A percentile compares a stretch with the other conserved stretches of the same genome.
phyloP scores from a whole-genome alignment of 2,329 filamentous ascomycete species.

The Botrytis squamosa region DNA sequence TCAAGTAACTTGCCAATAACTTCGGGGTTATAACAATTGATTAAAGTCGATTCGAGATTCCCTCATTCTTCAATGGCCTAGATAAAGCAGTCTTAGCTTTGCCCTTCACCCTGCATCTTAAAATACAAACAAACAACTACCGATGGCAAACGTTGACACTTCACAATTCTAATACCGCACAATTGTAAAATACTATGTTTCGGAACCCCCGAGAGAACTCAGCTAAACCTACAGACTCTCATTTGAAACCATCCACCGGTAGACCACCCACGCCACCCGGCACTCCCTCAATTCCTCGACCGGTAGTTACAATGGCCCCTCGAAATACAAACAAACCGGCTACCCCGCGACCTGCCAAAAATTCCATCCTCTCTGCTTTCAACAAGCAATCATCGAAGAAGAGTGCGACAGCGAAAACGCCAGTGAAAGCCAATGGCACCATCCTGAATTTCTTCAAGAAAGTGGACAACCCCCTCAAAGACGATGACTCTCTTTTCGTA shows the following conservation, averaged over 20 bases:
- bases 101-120: neutral
- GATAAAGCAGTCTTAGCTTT: neutral
- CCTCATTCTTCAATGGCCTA: neutral
- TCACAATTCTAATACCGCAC: neutral
- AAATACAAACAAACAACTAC: neutral
- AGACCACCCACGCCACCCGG: slow-evolving; percentile 52
- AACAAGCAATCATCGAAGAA: slow-evolving; percentile 31
- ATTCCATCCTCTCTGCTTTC: slow-evolving; percentile 29
- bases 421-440: slow-evolving; percentile 54
- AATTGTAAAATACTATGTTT: slow-evolving; percentile 46
- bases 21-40: neutral
- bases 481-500: slow-evolving; percentile 56
- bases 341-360: slow-evolving; percentile 34
- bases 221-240: slow-evolving; percentile 38
- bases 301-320: slow-evolving; percentile 29
- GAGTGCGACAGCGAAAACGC: slow-evolving; percentile 27
- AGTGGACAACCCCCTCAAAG: slow-evolving; percentile 48
- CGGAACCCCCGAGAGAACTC: slow-evolving; percentile 52
- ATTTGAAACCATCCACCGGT: slow-evolving; percentile 47
- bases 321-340: slow-evolving; percentile 35
- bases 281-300: slow-evolving; percentile 18
- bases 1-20: neutral
- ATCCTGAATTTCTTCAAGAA: slow-evolving; percentile 77
- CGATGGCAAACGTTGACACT: neutral
- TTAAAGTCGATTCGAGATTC: neutral